These are phyloP conservation scores for Backusella tuberculispora DNA, from an alignment of 192 early-diverging fungal species.

Conservation along the genomic window DNA sequence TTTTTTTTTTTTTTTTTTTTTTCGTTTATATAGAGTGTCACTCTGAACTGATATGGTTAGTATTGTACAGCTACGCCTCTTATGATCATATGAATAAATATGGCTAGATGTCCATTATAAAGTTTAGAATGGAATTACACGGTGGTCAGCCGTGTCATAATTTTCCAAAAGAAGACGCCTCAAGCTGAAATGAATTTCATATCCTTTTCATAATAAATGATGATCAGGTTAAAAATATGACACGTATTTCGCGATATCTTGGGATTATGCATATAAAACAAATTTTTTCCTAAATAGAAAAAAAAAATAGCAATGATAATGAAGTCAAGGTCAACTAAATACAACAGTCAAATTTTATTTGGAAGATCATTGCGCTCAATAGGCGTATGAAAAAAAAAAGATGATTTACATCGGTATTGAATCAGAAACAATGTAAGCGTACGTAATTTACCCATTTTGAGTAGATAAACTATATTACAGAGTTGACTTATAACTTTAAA, in stretches of 20 bases:
- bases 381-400: too few species aligned
- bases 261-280: not conserved
- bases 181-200: not conserved
- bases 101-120: not conserved
- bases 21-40: not conserved
- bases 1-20: not conserved
- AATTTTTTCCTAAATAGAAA: not conserved
- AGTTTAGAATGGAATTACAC: not conserved
- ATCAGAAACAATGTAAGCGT: too few species aligned
- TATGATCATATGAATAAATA: constrained; percentile 2
- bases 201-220: not conserved
- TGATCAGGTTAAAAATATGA: too few species aligned
- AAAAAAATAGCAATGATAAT: too few species aligned
- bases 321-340: too few species aligned
- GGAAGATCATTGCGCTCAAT: not conserved
- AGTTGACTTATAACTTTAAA: too few species aligned
- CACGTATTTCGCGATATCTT: not conserved
- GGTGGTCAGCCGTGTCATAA: not conserved
- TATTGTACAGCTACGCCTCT: not conserved
- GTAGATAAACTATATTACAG: too few species aligned
- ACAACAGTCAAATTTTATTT: not conserved
- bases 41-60: not conserved
- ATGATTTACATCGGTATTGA: too few species aligned
- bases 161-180: not conserved
- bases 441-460: too few species aligned